A percentile compares a stretch with the other conserved stretches of the same genome.
These are phyloP conservation scores for Dendrobium officinale DNA, from an alignment of 106 monocot species.

Conservation along the genomic window DNA sequence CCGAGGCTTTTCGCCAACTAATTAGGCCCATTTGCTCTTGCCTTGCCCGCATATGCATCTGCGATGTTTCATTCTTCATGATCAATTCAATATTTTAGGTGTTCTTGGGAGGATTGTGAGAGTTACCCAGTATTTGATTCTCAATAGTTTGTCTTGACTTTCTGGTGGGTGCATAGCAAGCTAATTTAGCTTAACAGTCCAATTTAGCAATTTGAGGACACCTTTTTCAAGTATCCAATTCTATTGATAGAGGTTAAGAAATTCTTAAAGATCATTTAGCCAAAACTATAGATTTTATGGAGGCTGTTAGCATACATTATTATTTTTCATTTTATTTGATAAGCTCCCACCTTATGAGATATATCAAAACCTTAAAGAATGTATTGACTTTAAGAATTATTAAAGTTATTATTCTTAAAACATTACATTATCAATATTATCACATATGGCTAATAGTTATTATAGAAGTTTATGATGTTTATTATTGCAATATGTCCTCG, in stretches of 20 bases:
- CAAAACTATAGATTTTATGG: neutral
- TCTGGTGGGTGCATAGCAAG: neutral
- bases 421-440: no score
- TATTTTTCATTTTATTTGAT: neutral
- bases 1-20: neutral
- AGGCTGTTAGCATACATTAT: neutral
- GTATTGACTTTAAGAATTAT: neutral
- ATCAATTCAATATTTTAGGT: neutral
- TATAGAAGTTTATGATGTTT: no score
- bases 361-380: neutral
- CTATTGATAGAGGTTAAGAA: neutral
- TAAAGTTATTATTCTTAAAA: no score
- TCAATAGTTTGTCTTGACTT: neutral
- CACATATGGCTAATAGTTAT: no score
- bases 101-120: neutral
- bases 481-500: no score
- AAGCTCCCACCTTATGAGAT: neutral
- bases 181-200: neutral
- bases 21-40: neutral
- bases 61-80: neutral
- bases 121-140: neutral
- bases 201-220: neutral
- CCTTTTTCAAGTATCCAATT: neutral
- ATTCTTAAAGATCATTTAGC: neutral
- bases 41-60: neutral